Percentiles rank a stretch among this genome's conserved stretches.
Conservation (phyloP, 345 rosid genomes). For the Euphorbia peplus region DNA sequence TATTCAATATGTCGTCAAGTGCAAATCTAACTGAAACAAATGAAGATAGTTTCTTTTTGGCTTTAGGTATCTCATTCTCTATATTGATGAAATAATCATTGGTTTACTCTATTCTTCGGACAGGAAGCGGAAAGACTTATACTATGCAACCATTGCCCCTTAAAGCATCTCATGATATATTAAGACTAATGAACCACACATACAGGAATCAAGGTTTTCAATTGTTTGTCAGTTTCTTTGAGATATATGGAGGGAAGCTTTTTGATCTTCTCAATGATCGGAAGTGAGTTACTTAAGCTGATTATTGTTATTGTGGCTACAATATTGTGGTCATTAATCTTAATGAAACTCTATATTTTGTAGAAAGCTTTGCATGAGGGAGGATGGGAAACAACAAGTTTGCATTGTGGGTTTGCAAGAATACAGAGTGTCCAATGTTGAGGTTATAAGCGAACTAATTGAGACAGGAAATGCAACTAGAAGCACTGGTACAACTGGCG, state of each 20-base stretch:
- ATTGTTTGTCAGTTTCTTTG: conserved; percentile 61
- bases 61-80: background rate
- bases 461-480: conserved; percentile 61
- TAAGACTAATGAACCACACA: conserved; percentile 45
- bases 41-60: background rate
- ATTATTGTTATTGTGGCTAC: conserved; percentile 1
- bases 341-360: conserved; percentile 7
- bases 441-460: conserved; percentile 49
- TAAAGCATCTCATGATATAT: conserved; percentile 58
- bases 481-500: conserved; percentile 62
- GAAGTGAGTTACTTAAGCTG: conserved; percentile 40
- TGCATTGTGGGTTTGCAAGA: conserved; percentile 69
- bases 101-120: conserved; percentile 2
- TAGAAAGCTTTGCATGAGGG: conserved; percentile 71
- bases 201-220: conserved; percentile 54
- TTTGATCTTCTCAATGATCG: conserved; percentile 66
- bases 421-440: conserved; percentile 53
- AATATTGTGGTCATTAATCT: conserved; percentile 8
- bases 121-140: conserved; percentile 72
- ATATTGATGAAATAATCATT: background rate
- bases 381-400: conserved; percentile 67
- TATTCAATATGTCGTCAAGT: background rate
- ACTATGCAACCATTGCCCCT: conserved; percentile 71
- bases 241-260: conserved; percentile 68
- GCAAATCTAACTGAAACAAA: background rate